Evolutionary conservation across 2,329 filamentous ascomycete species (phyloP).

Genomic region (Epichloe gansuensis): DNA sequence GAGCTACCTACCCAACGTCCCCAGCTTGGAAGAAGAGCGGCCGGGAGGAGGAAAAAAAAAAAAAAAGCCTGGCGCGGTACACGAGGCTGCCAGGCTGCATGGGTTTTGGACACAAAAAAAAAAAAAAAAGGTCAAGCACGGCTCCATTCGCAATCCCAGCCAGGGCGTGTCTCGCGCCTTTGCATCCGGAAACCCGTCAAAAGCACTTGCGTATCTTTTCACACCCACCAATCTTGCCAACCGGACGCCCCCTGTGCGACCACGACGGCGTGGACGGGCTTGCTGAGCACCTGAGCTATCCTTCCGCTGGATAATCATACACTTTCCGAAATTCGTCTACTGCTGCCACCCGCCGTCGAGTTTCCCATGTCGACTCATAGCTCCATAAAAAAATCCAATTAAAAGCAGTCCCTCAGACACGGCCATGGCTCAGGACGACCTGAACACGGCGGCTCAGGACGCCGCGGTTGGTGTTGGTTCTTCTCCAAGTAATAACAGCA

Average conservation of each 20-base stretch:
- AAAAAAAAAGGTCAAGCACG: conserved; percentile 2
- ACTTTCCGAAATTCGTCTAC: conserved; percentile 2
- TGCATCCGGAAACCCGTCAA: conserved; percentile 7
- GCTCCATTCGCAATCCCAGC: conserved; percentile 6
- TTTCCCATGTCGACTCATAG: conserved; percentile 18
- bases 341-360: conserved; percentile 12
- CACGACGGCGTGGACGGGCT: not conserved
- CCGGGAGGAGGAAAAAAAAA: not conserved
- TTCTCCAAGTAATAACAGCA: conserved; percentile 11
- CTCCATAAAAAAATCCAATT: conserved; percentile 27
- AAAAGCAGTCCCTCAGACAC: conserved; percentile 12
- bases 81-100: conserved; percentile 4
- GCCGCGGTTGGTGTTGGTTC: conserved; percentile 17
- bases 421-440: conserved; percentile 17
- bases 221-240: conserved; percentile 2
- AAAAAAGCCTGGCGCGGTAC: conserved; percentile 3
- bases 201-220: not conserved
- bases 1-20: not conserved
- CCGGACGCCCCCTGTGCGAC: conserved; percentile 7
- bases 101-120: not conserved
- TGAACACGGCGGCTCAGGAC: conserved; percentile 18
- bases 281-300: not conserved
- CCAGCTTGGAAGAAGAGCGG: not conserved
- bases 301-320: conserved; percentile 1
- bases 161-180: conserved; percentile 8